Conservation (phyloP, 345 rosid species). For the Microthlaspi erraticum region DNA sequence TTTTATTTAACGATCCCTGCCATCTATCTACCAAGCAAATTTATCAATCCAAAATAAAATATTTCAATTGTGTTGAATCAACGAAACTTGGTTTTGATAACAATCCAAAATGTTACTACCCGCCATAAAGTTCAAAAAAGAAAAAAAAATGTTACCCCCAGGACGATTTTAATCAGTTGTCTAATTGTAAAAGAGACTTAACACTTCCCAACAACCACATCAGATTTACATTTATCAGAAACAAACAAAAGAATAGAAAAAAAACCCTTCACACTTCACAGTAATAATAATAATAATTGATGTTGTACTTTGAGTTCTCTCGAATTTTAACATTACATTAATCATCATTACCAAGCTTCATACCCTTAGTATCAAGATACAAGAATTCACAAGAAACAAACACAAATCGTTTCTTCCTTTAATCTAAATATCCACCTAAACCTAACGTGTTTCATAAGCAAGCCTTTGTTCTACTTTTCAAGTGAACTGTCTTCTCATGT, state of each 20-base stretch:
- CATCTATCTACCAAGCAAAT: background rate
- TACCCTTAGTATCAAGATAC: background rate
- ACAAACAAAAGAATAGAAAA: background rate
- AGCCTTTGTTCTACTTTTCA: conserved; percentile 34
- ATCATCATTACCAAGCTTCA: conserved; percentile 13
- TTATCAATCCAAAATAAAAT: background rate
- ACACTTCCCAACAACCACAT: conserved; percentile 22
- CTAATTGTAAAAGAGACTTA: background rate
- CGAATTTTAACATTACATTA: conserved; percentile 5
- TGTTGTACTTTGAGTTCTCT: background rate
- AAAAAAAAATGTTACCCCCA: background rate
- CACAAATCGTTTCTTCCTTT: background rate
- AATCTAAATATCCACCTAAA: background rate
- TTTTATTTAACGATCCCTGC: background rate
- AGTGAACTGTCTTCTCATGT: conserved; percentile 72
- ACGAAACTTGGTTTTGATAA: background rate
- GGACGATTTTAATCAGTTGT: background rate
- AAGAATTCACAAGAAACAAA: conserved; percentile 11
- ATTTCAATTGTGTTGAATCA: background rate
- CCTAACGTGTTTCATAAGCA: conserved; percentile 29
- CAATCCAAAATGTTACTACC: background rate
- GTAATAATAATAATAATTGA: background rate
- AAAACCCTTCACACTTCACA: background rate
- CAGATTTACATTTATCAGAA: conserved; percentile 1
- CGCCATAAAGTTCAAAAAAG: no score